Base-by-base conservation (phyloP, 768 basidiomycete species). In the Tulasnella calospora region DNA sequence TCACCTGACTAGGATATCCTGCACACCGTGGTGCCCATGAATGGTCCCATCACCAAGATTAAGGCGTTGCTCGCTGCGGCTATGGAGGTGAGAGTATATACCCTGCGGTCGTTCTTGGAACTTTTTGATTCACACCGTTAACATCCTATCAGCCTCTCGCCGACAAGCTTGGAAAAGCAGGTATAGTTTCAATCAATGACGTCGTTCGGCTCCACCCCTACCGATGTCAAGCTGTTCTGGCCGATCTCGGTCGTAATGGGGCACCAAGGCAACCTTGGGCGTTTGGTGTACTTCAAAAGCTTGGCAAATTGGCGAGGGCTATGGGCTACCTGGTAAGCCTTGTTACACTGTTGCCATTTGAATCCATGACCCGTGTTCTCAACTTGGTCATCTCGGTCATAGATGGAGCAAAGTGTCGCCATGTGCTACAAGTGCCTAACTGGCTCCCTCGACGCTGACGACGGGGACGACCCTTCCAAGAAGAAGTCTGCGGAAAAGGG, bases 251-350 rank as follows among this genome's bases (percentile, higher is more conserved):
- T 80, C 74, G 76, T 55, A 82, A 40, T 51, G 83, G 27, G 78
- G 79, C 61, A 75, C 61, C n/a, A 79, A 74, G 46, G 85, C 87
- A 78, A 84, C 82, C 30, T 78, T 92, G 89, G 88, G 88, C 89
- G 12, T 87, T 85, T 80, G 83, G 83, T 0, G 80, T 88, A 9
- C 85, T 95, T 41, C 85, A 87, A 55, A 88, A 86, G 81, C 82
- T 96, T 35, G 85, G 85, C 19, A 81, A 84, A 35, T 85, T 98
- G 82, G 94, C 94, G 10, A 87, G 94, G 72, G 94, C 91, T 0
- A 94, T 98, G 93, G 89, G 90, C 0, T 95, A 98, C 83, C 86
- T 99, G 80, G 94, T 98, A 82, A 78, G 91, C 82, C 7, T 21
- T 67, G 57, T 36, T 35, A 38, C 72, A 23, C 13, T 79, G 44